A percentile compares a stretch with the other conserved stretches of the same genome.
These are phyloP conservation scores for Allium sativum DNA, from an alignment of 106 monocot species.

Conservation along the genomic window DNA sequence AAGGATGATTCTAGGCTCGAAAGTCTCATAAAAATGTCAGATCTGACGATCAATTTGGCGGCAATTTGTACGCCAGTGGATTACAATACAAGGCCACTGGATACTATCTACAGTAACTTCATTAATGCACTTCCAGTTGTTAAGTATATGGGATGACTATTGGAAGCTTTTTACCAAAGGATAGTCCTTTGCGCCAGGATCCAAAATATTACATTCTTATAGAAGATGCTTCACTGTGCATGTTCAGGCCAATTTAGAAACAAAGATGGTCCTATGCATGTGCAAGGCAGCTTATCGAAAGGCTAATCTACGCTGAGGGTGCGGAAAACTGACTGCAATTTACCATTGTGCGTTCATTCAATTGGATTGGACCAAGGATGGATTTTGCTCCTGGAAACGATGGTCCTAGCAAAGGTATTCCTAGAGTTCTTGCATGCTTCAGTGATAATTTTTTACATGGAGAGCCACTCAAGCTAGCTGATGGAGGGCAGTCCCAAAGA, in stretches of 20 bases:
- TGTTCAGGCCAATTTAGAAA: conserved; percentile 66
- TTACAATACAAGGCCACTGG: conserved; percentile 65
- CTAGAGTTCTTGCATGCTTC: conserved; percentile 66
- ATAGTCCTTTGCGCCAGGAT: conserved; percentile 48
- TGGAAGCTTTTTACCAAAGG: conserved; percentile 55
- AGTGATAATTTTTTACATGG: conserved; percentile 54
- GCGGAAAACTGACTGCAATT: conserved; percentile 72
- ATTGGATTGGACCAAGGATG: conserved; percentile 82
- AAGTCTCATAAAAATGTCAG: conserved; percentile 58
- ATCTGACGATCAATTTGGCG: conserved; percentile 68
- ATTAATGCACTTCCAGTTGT: conserved; percentile 67
- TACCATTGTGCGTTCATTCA: conserved; percentile 72
- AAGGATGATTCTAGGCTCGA: conserved; percentile 67
- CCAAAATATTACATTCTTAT: conserved; percentile 64
- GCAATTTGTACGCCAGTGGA: conserved; percentile 74
- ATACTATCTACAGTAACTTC: conserved; percentile 73
- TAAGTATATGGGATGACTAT: conserved; percentile 59
- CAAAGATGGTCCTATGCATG: conserved; percentile 83
- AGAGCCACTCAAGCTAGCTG: conserved; percentile 64
- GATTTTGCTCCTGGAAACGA: conserved; percentile 78
- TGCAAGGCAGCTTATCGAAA: conserved; percentile 68
- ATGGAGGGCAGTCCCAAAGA: conserved; percentile 67
- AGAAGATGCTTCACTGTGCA: conserved; percentile 57
- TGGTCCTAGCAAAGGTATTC: conserved; percentile 71
- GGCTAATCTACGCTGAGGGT: conserved; percentile 67